These are phyloP conservation scores for Kodamaea anthophila DNA, from an alignment of 1,139 yeast genomes.

Conservation along the genomic window DNA sequence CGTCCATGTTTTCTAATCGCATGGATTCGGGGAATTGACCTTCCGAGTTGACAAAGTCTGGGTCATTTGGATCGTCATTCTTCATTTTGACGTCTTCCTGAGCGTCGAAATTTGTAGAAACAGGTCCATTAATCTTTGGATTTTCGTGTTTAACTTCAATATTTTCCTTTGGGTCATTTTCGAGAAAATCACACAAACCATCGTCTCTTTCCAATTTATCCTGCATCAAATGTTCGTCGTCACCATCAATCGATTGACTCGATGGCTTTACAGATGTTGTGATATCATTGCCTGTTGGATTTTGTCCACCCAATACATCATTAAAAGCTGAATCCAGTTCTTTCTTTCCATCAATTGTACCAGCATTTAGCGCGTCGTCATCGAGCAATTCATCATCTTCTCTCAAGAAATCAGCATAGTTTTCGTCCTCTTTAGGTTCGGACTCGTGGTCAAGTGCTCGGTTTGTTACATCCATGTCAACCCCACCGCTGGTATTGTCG, in stretches of 20 bases:
- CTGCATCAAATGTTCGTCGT: too few species aligned
- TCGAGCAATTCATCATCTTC: conserved; percentile 1
- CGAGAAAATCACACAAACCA: conserved; percentile 2
- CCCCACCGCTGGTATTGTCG: not conserved
- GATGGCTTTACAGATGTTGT: too few species aligned
- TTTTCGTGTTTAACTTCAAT: conserved; percentile 4
- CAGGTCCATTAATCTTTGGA: not conserved
- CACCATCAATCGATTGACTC: too few species aligned
- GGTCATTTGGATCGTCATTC: conserved; percentile 4
- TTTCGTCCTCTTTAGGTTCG: not conserved
- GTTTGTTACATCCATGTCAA: not conserved
- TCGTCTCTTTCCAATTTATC: too few species aligned
- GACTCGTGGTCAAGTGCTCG: not conserved
- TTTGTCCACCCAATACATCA: too few species aligned
- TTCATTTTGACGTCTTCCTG: conserved; percentile 5
- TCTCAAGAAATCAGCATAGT: conserved; percentile 1
- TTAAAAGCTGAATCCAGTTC: too few species aligned
- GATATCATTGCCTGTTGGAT: too few species aligned
- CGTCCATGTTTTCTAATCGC: too few species aligned
- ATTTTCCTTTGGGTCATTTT: conserved; percentile 2
- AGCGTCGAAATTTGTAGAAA: too few species aligned
- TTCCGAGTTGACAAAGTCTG: conserved; percentile 1
- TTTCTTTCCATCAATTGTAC: too few species aligned
- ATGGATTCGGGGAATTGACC: too few species aligned
- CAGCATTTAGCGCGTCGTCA: too few species aligned